Conservation (phyloP, 2,329 filamentous ascomycete species). For the Chaetomiaceae sp. region DNA sequence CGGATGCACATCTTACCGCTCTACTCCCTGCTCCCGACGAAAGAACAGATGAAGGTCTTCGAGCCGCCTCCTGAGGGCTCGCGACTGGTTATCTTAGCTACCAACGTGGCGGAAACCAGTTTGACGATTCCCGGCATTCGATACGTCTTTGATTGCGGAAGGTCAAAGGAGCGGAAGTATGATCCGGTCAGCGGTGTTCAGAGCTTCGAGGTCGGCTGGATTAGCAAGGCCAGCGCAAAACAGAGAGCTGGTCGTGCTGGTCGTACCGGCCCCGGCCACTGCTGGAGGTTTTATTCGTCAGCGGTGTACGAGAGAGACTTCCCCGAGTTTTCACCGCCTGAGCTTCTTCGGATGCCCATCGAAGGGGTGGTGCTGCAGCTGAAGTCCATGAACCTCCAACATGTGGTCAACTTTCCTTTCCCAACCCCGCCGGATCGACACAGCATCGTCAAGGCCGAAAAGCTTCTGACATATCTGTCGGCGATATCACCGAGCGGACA, state of each 20-base stretch:
- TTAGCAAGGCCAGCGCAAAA: conserved; percentile 92
- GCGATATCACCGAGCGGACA: conserved; percentile 68
- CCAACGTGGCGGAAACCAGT: conserved; percentile 95
- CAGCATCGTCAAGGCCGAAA: conserved; percentile 77
- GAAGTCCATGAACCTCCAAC: conserved; percentile 88
- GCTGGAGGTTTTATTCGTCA: conserved; percentile 90
- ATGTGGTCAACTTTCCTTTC: conserved; percentile 92
- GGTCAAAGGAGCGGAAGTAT: conserved; percentile 88
- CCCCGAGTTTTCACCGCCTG: conserved; percentile 76
- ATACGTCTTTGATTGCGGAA: conserved; percentile 92
- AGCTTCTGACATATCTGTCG: conserved; percentile 76
- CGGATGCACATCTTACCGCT: conserved; percentile 88
- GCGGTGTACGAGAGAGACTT: conserved; percentile 92
- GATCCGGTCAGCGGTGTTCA: conserved; percentile 87
- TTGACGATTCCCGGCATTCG: conserved; percentile 92
- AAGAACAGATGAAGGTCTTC: conserved; percentile 87
- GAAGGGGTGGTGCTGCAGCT: conserved; percentile 90
- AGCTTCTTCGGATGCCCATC: conserved; percentile 85
- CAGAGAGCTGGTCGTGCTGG: conserved; percentile 92
- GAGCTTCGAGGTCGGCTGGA: conserved; percentile 92
- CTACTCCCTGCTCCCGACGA: conserved; percentile 86
- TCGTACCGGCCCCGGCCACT: conserved; percentile 91
- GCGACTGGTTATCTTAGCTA: conserved; percentile 82
- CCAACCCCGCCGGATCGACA: conserved; percentile 79
- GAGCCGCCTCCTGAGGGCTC: conserved; percentile 76